phyloP scores from a whole-genome alignment of 169 alveolate species.

The Cryptosporidium baileyi region DNA sequence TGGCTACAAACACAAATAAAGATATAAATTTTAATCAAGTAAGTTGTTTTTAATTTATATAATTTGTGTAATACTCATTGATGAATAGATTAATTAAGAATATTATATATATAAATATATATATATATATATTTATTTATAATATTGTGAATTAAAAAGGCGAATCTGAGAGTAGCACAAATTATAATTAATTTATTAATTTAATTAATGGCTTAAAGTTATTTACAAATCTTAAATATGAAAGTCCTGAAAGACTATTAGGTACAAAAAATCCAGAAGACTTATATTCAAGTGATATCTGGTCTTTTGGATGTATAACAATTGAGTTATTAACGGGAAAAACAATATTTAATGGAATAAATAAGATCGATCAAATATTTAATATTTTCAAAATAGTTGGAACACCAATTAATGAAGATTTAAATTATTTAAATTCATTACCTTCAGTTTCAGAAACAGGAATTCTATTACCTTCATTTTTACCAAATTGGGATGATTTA shows the following conservation, averaged over 20 bases:
- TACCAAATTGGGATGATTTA: neutral
- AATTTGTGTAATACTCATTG: neutral
- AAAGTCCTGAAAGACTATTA: slow-evolving; percentile 58
- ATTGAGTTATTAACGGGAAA: slow-evolving; percentile 76
- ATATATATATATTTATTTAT: neutral
- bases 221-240: slow-evolving; percentile 11
- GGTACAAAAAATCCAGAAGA: slow-evolving; percentile 37
- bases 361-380: slow-evolving; percentile 82
- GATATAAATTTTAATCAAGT: neutral
- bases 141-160: slow-evolving; percentile 15
- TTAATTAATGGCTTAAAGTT: neutral
- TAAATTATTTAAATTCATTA: slow-evolving; percentile 2
- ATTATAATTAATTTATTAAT: neutral
- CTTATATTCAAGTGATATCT: slow-evolving; percentile 82
- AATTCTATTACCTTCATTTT: neutral
- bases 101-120: neutral
- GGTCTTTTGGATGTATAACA: slow-evolving; percentile 89
- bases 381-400: slow-evolving; percentile 79
- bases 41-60: neutral
- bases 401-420: slow-evolving; percentile 74
- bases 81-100: slow-evolving; percentile 7
- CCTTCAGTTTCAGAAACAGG: slow-evolving; percentile 50
- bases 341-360: slow-evolving; percentile 81
- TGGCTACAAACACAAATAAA: neutral
- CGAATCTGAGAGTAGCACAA: slow-evolving; percentile 66